phyloP scores from a whole-genome alignment of 345 rosid species.

The Limnanthes douglasii region DNA sequence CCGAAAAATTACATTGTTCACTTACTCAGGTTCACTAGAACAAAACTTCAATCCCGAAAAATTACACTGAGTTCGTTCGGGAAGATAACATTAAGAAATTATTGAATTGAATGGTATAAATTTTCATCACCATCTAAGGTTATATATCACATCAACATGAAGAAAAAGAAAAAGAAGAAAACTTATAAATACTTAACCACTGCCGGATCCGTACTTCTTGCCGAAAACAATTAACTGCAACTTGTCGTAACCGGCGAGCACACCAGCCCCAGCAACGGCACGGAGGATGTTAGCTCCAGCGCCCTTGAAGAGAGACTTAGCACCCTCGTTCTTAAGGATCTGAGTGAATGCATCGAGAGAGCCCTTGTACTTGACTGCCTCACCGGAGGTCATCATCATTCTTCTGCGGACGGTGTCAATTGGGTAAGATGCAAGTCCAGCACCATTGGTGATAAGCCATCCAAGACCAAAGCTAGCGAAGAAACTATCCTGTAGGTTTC shows the following conservation, averaged over 20 bases:
- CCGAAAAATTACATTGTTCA: too few relatives aligned
- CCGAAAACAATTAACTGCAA: conserved; percentile 72
- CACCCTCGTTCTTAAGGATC: conserved; percentile 68
- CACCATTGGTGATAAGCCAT: conserved; percentile 84
- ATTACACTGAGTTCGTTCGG: too few relatives aligned
- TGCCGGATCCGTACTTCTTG: conserved; percentile 78
- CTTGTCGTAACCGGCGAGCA: conserved; percentile 82
- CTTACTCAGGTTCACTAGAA: too few relatives aligned
- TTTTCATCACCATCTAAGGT: too few relatives aligned
- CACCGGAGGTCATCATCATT: conserved; percentile 98
- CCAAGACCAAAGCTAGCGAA: conserved; percentile 80
- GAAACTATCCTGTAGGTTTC: conserved; percentile 66
- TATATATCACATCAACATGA: too few relatives aligned
- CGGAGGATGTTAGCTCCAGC: conserved; percentile 94
- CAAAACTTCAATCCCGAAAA: too few relatives aligned
- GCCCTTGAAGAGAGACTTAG: conserved; percentile 78
- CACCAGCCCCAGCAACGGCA: conserved; percentile 90
- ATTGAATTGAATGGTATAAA: too few relatives aligned
- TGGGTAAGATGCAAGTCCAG: conserved; percentile 83
- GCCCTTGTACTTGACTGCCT: conserved; percentile 81
- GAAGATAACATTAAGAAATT: too few relatives aligned
- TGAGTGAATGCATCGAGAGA: conserved; percentile 60
- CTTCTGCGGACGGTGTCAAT: conserved; percentile 89
- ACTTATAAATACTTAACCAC: conserved; percentile 26
- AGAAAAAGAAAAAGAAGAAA: too few relatives aligned